A percentile compares a stretch with the other conserved stretches of the same genome.
These are phyloP conservation scores for Toxicodendron radicans DNA, from an alignment of 345 rosid species.

Conservation along the genomic window DNA sequence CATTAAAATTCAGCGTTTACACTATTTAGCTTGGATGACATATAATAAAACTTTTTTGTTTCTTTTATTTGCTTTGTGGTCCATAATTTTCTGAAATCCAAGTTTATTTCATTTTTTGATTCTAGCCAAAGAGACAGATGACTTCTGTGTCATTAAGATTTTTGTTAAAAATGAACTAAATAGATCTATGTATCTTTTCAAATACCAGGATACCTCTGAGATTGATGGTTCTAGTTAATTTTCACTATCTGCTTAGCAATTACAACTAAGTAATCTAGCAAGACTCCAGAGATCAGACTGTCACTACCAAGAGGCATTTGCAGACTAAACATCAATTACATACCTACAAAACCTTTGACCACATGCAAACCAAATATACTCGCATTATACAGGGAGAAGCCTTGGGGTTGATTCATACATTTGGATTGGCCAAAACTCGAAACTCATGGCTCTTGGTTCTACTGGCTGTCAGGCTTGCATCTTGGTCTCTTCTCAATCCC, in stretches of 20 bases:
- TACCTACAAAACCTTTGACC: conserved; percentile 39
- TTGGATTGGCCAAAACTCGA: conserved; percentile 61
- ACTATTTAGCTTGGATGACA: too few relatives aligned
- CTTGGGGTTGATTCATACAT: conserved; percentile 53
- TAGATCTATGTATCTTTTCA: neutral
- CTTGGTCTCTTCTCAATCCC: conserved; percentile 41
- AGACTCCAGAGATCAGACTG: conserved; percentile 5
- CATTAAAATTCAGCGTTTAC: too few relatives aligned
- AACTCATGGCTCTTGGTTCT: conserved; percentile 58
- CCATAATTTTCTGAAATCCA: too few relatives aligned
- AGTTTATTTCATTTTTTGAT: too few relatives aligned
- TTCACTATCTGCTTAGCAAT: conserved; percentile 1
- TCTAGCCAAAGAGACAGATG: neutral
- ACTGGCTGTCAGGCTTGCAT: conserved; percentile 27
- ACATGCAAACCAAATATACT: conserved; percentile 34
- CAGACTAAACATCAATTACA: conserved; percentile 26
- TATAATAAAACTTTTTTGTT: too few relatives aligned
- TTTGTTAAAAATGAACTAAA: neutral
- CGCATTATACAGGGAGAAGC: conserved; percentile 35
- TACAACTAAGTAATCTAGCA: conserved; percentile 14
- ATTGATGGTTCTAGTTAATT: neutral
- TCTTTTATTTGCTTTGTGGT: too few relatives aligned
- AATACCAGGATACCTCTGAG: neutral
- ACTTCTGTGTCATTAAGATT: neutral
- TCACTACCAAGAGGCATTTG: conserved; percentile 12